Percentiles rank a stretch among this genome's conserved stretches.
Conservation (phyloP, 495 filamentous ascomycete species). For the Hypoxylon perforatum region DNA sequence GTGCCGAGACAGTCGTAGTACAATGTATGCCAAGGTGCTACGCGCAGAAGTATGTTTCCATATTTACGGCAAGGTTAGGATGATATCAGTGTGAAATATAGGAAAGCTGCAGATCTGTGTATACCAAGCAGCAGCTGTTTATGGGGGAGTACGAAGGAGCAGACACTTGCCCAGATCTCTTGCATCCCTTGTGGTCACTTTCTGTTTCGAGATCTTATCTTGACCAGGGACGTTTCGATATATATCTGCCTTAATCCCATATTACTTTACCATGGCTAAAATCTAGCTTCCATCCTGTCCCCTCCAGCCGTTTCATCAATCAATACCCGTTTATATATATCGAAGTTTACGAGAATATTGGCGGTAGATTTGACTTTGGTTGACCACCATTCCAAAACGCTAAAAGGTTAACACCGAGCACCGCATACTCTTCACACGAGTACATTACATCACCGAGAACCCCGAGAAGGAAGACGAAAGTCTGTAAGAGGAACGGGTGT, state of each 20-base stretch:
- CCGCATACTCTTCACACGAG: constrained; percentile 13
- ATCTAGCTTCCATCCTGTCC: background rate
- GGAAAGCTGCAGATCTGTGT: constrained; percentile 12
- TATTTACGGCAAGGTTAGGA: constrained; percentile 21
- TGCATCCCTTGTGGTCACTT: background rate
- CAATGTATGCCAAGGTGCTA: constrained; percentile 10
- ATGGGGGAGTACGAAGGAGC: background rate
- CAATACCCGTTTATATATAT: background rate
- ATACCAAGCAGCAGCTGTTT: background rate
- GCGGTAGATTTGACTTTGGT: constrained; percentile 18
- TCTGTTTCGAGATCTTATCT: background rate
- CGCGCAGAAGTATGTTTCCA: constrained; percentile 1
- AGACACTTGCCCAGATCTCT: background rate
- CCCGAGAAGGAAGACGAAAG: constrained; percentile 5
- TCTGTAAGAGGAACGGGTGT: background rate
- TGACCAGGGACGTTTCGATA: background rate
- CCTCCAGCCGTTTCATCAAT: background rate
- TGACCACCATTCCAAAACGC: constrained; percentile 3
- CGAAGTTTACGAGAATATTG: too few species aligned
- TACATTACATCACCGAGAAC: constrained; percentile 15
- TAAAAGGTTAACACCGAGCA: constrained; percentile 26
- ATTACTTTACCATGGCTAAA: background rate
- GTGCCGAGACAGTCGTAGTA: background rate
- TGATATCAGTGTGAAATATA: constrained; percentile 4
- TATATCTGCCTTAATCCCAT: background rate